Evolutionary conservation across 2,329 filamentous ascomycete genomes (phyloP), one percentile per base, ranked within the genome.

Genomic region (Metarhizium anisopliae): DNA sequence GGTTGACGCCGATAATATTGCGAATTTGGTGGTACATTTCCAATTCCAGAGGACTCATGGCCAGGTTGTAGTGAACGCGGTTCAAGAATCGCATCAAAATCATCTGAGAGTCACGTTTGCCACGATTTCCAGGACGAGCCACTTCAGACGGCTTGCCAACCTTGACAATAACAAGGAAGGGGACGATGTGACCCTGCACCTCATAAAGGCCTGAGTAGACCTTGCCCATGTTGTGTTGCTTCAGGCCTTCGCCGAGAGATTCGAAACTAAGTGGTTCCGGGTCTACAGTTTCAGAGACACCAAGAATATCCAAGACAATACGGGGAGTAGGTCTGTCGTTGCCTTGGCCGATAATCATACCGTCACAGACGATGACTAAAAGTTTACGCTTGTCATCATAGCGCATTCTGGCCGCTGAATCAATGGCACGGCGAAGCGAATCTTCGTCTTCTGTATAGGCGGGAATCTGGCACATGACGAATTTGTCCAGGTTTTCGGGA

Each of bases 181-280:
- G 94, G 50, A 99, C 94, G 62, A 99, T 97, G 68, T 99, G 93
- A 60, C 94, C 94, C 68, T 96, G 90, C 6, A 96, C 92, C 73
- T 99, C 94, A 70, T 99, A 99, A 5, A 99, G 79, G 67, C 94
- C 94, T 20, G 94, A 96, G 74, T 99, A 99, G 61, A 96, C 85
- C 74, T 99, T 99, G 72, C 89, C 94, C 93, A 97, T 97, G 72
- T 99, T 99, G 78, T 97, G 94, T 72, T 97, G 94, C 75, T 95
- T 96, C 74, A 88, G 83, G 68, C 94, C 94, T 73, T 97, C 93
- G 57, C 94, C 94, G 40, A 99, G 82, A 67, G 90, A 93, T 70
- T 99, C 93, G 64, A 99, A 99, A 78, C 91, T 96, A 56, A 99
- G 79, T 2, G 94, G 90, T 69, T 97, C 93, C 0, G 95, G 94